Evolutionary conservation across 2,329 filamentous ascomycete species (phyloP).

Genomic region (Colletotrichum plurivorum): DNA sequence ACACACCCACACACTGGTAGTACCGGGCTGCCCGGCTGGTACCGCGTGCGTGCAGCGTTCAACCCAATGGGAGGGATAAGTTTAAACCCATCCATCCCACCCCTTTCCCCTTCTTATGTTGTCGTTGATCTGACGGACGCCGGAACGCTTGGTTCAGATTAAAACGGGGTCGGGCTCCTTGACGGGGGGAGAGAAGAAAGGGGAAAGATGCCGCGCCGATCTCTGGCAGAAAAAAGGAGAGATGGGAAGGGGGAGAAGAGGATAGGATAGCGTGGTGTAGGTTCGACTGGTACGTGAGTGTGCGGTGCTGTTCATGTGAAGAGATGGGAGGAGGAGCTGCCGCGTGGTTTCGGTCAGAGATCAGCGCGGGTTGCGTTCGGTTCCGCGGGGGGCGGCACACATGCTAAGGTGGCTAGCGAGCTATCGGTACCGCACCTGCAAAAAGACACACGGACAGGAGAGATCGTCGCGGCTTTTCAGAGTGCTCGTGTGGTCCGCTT

Average conservation of each 20-base stretch:
- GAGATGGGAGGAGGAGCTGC: conserved; percentile 26
- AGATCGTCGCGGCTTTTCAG: not conserved
- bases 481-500: not conserved
- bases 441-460: conserved; percentile 10
- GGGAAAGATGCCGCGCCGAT: conserved; percentile 33
- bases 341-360: conserved; percentile 28
- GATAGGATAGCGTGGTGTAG: no score
- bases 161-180: no score
- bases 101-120: no score
- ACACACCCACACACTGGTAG: not conserved
- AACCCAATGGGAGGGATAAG: conserved; percentile 29
- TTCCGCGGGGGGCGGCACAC: conserved; percentile 23
- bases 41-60: conserved; percentile 3
- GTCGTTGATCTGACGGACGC: no score
- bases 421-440: not conserved
- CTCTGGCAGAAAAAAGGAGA: conserved; percentile 11
- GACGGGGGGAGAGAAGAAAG: conserved; percentile 1
- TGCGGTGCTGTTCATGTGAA: conserved; percentile 6
- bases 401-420: conserved; percentile 2
- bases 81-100: conserved; percentile 2
- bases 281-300: not conserved
- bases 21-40: conserved; percentile 8
- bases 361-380: conserved; percentile 31
- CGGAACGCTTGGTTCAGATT: conserved; percentile 13
- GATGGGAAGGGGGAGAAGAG: no score